Conservation (phyloP, 2,329 filamentous ascomycete genomes). For the Fusarium palustre region DNA sequence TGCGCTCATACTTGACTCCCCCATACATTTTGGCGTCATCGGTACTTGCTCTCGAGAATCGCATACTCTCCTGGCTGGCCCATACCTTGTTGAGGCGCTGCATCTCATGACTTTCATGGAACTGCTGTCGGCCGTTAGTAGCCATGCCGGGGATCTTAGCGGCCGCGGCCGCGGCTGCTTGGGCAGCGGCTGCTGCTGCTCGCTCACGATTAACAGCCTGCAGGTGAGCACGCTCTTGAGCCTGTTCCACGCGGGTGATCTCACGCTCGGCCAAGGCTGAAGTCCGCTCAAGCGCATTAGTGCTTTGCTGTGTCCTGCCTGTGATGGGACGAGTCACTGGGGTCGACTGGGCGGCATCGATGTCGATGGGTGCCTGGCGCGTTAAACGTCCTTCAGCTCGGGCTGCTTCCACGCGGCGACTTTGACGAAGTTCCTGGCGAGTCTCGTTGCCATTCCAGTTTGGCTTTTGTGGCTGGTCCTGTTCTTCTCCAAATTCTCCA, state of each 20-base stretch:
- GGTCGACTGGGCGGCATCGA: constrained; percentile 39
- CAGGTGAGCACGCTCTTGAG: constrained; percentile 63
- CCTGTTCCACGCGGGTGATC: constrained; percentile 63
- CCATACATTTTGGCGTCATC: constrained; percentile 69
- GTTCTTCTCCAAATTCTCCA: constrained; percentile 32
- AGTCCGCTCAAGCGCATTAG: constrained; percentile 59
- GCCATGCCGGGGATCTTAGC: constrained; percentile 42
- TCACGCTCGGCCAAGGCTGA: constrained; percentile 63
- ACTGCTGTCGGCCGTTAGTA: constrained; percentile 49
- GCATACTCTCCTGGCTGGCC: constrained; percentile 64
- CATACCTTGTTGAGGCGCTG: constrained; percentile 67
- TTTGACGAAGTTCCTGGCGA: constrained; percentile 58
- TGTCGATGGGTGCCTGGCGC: constrained; percentile 45
- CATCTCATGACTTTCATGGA: constrained; percentile 63
- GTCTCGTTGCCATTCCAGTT: constrained; percentile 20
- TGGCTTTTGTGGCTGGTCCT: constrained; percentile 15
- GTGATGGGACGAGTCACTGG: constrained; percentile 29
- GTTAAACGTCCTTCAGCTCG: constrained; percentile 41
- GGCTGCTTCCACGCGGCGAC: constrained; percentile 55
- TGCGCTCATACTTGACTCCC: constrained; percentile 72
- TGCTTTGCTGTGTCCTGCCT: constrained; percentile 43
- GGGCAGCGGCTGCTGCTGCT: constrained; percentile 49
- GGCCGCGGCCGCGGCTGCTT: constrained; percentile 49
- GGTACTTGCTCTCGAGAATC: constrained; percentile 54
- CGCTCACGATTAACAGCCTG: constrained; percentile 59